Evolutionary conservation across 176 grass and related monocot species (phyloP), one percentile per base, ranked within the genome.

Genomic region (Musa beccarii): DNA sequence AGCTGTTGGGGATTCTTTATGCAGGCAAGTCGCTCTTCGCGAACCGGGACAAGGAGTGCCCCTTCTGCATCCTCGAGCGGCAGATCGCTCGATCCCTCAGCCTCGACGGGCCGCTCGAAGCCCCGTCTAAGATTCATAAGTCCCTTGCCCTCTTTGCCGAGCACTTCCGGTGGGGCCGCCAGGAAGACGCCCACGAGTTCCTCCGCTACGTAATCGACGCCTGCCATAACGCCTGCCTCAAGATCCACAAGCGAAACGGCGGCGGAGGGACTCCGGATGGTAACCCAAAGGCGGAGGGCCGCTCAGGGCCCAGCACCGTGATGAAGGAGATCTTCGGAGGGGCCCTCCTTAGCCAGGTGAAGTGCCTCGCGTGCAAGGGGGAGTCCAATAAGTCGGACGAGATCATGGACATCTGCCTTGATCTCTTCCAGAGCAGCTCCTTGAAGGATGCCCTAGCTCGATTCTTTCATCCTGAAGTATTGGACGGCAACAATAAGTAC

Each of bases 361-460:
- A 99, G 71, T 99, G 96, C 81, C 83, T 95, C 7, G 20, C 84
- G 49, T 99, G 96, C 91, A 99, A 95, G 62, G 89, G 86, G 78
- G 90, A 94, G 71, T 99, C 96, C 0, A 95, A 99, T 78, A 99
- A 99, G 79, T 92, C 81, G 7, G 96, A 99, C 53, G 91, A 95
- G 74, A 99, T 95, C 79, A 99, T 99, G 96, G 96, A 99, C 71
- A 73, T 99, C 82, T 92, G 85, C 86, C 91, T 99, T 0, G 96
- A 99, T 78, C 71, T 99, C 12, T 88, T 52, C 13, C 86, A 92
- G 71, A 86, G 80, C 73, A 94, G 43, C 77, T 92, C 96, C 49
- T 80, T 94, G 71, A 88, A 81, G 28, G 96, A 99, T 72, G 96
- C 96, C 54, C 81, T 99, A 63, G 59, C 70, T 9, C 83, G 88